Conservation (phyloP, 345 rosid genomes). For the Brassica incana region DNA sequence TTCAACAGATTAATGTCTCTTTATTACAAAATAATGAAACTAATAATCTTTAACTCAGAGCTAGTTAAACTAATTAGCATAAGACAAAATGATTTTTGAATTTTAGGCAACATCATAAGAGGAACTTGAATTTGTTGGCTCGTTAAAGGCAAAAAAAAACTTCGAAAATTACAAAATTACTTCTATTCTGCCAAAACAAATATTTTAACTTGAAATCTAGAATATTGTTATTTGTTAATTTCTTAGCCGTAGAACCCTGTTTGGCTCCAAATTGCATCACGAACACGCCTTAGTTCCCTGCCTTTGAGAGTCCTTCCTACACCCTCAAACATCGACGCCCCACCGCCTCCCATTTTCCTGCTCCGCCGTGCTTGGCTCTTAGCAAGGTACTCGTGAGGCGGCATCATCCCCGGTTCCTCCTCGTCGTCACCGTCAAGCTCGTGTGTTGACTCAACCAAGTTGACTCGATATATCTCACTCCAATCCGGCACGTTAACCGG, state of each 20-base stretch:
- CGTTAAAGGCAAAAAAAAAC: neutral
- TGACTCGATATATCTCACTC: constrained; percentile 76
- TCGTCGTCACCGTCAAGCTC: constrained; percentile 61
- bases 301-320: constrained; percentile 94
- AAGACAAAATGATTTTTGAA: constrained; percentile 7
- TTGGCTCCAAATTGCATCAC: constrained; percentile 95
- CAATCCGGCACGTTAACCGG: constrained; percentile 95
- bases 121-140: constrained; percentile 16
- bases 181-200: constrained; percentile 29
- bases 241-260: constrained; percentile 71
- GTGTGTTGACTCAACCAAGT: constrained; percentile 75
- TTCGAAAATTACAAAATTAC: constrained; percentile 25
- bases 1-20: no score
- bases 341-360: constrained; percentile 41
- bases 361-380: constrained; percentile 60
- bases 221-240: neutral
- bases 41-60: neutral
- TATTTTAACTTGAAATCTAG: constrained; percentile 23
- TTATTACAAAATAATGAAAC: no score
- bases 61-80: neutral
- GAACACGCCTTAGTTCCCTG: constrained; percentile 85
- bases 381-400: constrained; percentile 93
- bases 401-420: constrained; percentile 57
- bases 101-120: constrained; percentile 17
- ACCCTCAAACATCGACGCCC: constrained; percentile 79